These are phyloP conservation scores for Grosmannia serpens DNA, from an alignment of 2,329 filamentous ascomycete species.

Conservation along the genomic window DNA sequence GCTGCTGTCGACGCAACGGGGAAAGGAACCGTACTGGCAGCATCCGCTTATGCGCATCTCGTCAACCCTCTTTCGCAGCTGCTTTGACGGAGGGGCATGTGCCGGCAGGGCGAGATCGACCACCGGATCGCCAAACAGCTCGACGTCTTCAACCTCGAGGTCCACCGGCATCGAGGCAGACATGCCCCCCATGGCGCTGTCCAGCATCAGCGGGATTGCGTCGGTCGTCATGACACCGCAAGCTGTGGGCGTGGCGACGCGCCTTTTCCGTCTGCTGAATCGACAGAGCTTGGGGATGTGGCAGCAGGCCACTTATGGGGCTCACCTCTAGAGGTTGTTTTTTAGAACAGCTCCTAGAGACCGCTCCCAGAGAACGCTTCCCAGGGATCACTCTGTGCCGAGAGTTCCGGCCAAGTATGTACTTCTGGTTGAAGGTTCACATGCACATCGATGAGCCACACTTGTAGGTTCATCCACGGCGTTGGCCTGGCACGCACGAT, in stretches of 20 bases:
- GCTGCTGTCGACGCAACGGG: neutral
- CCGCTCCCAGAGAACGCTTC: neutral
- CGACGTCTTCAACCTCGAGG: constrained; percentile 50
- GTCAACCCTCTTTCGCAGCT: constrained; percentile 62
- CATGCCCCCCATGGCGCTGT: constrained; percentile 21
- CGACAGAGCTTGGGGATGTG: neutral
- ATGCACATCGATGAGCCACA: neutral
- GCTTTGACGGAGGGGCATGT: constrained; percentile 43
- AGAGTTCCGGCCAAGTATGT: neutral
- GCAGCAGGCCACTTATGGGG: neutral
- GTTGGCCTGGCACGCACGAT: neutral
- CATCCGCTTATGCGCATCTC: constrained; percentile 66
- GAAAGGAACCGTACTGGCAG: constrained; percentile 54
- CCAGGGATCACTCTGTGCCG: neutral
- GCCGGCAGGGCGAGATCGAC: constrained; percentile 36
- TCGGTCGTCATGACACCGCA: neutral
- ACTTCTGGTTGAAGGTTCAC: neutral
- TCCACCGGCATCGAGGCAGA: constrained; percentile 40
- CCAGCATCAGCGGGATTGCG: constrained; percentile 8
- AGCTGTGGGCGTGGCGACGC: neutral
- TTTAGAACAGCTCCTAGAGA: neutral
- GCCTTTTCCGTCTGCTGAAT: neutral
- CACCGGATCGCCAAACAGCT: constrained; percentile 30
- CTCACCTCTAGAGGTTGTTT: neutral
- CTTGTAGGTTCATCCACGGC: neutral